Evolutionary conservation across 768 basidiomycete species (phyloP), one percentile per base, ranked within the genome.

Genomic region (Kwoniella dendrophila): DNA sequence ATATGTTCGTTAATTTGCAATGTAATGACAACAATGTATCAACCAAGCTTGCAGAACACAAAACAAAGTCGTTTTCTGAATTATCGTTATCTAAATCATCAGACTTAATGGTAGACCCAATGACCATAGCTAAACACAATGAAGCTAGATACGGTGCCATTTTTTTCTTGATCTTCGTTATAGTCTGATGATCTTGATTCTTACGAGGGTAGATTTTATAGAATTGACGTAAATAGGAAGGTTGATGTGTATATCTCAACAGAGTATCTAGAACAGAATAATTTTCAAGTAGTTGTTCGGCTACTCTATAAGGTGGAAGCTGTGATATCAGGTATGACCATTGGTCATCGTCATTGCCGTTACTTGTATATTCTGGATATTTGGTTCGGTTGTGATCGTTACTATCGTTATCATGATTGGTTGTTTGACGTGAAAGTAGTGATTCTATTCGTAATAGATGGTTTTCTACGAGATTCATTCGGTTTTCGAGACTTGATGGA

Each of bases 91-190:
- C n/a, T n/a, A n/a, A n/a, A n/a, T n/a, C n/a, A n/a, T n/a, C n/a
- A n/a, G n/a, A n/a, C n/a, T n/a, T n/a, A n/a, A n/a, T n/a, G n/a
- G n/a, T n/a, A n/a, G n/a, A n/a, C n/a, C 56, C 59, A 18, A 60
- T 60, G 24, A 38, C 41, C 30, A 60, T 30, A 4, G 59, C 27
- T 24, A 60, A 30, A 26, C 49, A 44, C 8, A 60, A 14, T 0
- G 59, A 60, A 16, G 59, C 59, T 30, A 60, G 49, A 29, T 30
- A 60, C 12, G 59, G 27, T 10, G 59, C 33, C 24, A 7, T 5
- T 32, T 49, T 33, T 3, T 32, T 32, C 0, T 22, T 10, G 6
- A 22, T 22, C 7, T 51, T n/a, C 10, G 14, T 6, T 1, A 18
- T 32, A 11, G 22, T 22, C 11, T 33, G 49, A 51, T 30, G n/a